phyloP scores from a whole-genome alignment of 1,139 yeast species.

The Suhomyces bribrorum region DNA sequence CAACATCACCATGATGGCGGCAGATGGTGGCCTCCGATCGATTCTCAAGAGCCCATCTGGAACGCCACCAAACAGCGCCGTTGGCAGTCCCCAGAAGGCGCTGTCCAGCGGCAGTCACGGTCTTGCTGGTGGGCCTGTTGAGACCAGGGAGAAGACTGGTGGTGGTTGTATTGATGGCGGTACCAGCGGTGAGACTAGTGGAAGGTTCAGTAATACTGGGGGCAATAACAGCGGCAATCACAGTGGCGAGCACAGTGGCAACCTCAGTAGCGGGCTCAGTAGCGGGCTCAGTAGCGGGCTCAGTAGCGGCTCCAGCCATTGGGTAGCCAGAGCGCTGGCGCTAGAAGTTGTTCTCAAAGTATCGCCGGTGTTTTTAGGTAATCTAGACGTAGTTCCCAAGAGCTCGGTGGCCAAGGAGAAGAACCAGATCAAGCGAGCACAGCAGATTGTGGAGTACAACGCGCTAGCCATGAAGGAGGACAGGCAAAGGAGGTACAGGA shows the following conservation, averaged over 20 bases:
- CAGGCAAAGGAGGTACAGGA: conserved; percentile 21
- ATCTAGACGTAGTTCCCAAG: neutral
- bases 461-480: conserved; percentile 23
- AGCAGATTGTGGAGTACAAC: conserved; percentile 7
- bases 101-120: neutral
- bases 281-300: neutral
- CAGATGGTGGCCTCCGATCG: neutral
- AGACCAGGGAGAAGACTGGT: no score
- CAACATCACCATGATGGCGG: no score
- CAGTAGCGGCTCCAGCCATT: neutral
- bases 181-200: no score
- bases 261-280: no score
- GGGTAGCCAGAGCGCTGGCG: neutral
- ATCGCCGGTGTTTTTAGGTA: neutral
- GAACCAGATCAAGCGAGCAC: neutral
- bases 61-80: neutral
- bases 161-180: no score
- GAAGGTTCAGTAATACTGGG: no score
- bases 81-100: neutral
- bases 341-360: conserved; percentile 1
- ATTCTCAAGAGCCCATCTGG: conserved; percentile 3
- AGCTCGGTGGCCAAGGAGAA: neutral
- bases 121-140: no score
- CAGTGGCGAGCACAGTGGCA: no score
- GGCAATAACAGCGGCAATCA: no score